Evolutionary conservation across 2,329 filamentous ascomycete genomes (phyloP), one percentile per base, ranked within the genome.

Genomic region (Tolypocladium endophyticum): DNA sequence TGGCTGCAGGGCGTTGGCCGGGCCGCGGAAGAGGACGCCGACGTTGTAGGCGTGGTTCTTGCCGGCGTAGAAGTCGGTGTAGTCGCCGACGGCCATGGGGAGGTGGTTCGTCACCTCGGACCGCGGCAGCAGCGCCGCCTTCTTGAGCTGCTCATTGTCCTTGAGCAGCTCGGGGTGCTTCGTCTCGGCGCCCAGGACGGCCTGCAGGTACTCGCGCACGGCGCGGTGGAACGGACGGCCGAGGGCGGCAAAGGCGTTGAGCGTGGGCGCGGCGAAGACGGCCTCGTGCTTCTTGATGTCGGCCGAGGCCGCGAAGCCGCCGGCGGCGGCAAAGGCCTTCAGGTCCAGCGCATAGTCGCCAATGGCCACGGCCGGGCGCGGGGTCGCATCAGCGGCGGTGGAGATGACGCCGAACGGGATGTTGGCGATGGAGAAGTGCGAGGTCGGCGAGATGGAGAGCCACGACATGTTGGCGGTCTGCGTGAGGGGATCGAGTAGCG

Each of bases 351-450:
- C 88, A 72, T 89, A 77, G 38, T 86, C 81, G 56, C 89, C 90
- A 65, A 94, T 88, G 12, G 88, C 88, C 61, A 89, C 75, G 18
- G 88, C 89, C 12, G 85, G 81, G 35, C 86, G 85, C 1, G 80
- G 87, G 33, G 78, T 78, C 14, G 78, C 67, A 61, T 83, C 78
- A 7, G 77, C 72, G 3, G 78, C 64, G 0, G 87, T 87, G 36
- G 85, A 87, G 69, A 94, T 89, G 76, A 94, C 86, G 67, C 90
- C 90, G 68, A 93, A 93, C 1, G 90, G 90, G 58, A 94, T 87
- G 70, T 94, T 94, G 68, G 87, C 84, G 57, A 93, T 76, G 11
- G 89, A 90, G 74, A 92, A 92, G 66, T 68, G 65, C 18, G 65
- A 67, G 28, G 63, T 61, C 12, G 64, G 59, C 23, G 65, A 55